Evolutionary conservation across 1,139 yeast genomes (phyloP).

Genomic region (Yamadazyma atlantica): DNA sequence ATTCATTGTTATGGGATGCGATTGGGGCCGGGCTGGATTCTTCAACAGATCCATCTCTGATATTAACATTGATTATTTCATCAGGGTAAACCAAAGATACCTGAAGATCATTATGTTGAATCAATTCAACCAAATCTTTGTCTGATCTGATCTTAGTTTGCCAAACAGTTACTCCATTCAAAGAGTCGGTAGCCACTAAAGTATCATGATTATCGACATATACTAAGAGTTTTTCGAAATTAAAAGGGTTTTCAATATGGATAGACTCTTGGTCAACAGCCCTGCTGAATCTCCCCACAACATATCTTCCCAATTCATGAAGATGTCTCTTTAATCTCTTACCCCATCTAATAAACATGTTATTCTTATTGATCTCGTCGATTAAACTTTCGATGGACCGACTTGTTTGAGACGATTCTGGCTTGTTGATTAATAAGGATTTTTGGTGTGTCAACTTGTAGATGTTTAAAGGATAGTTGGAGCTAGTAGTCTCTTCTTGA

Average conservation of each 20-base stretch:
- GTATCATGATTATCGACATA: slow-evolving; percentile 18
- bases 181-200: slow-evolving; percentile 33
- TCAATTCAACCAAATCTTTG: slow-evolving; percentile 15
- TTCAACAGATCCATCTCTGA: slow-evolving; percentile 24
- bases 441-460: slow-evolving; percentile 10
- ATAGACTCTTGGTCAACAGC: slow-evolving; percentile 7
- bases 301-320: slow-evolving; percentile 31
- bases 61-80: slow-evolving; percentile 18
- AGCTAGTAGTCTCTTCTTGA: slow-evolving; percentile 5
- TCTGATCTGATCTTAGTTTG: slow-evolving; percentile 14
- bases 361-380: slow-evolving; percentile 26
- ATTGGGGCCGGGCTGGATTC: slow-evolving; percentile 1
- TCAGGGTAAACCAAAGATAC: slow-evolving; percentile 23
- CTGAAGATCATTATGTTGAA: slow-evolving; percentile 17
- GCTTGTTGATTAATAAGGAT: slow-evolving; percentile 26
- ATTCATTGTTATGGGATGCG: slow-evolving; percentile 13
- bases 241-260: slow-evolving; percentile 23
- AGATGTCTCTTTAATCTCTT: slow-evolving; percentile 35
- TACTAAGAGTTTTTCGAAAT: slow-evolving; percentile 35
- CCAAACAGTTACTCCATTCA: slow-evolving; percentile 32
- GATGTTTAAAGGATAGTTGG: slow-evolving; percentile 4
- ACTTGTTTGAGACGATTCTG: slow-evolving; percentile 27
- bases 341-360: slow-evolving; percentile 29
- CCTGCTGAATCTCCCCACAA: slow-evolving; percentile 14
- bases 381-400: slow-evolving; percentile 32